phyloP scores from a whole-genome alignment of 2,329 filamentous ascomycete genomes.

The Fusarium avenaceum region DNA sequence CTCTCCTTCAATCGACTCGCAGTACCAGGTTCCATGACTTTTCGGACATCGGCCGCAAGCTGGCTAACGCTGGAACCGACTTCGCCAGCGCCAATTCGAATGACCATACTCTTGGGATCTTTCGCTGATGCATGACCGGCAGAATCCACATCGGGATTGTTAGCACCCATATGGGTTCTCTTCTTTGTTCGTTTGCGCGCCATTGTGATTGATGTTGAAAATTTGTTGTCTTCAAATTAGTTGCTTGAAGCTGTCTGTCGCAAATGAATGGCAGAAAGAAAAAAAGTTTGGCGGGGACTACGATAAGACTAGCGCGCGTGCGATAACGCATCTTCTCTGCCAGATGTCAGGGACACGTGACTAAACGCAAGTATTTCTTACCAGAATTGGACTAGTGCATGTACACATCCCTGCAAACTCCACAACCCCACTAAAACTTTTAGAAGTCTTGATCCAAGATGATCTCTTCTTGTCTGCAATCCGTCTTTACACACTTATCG shows the following conservation, averaged over 20 bases:
- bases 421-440: constrained; percentile 52
- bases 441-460: constrained; percentile 15
- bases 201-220: constrained; percentile 64
- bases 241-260: constrained; percentile 30
- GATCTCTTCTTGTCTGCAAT: constrained; percentile 12
- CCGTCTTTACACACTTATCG: constrained; percentile 7
- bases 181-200: constrained; percentile 87
- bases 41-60: constrained; percentile 89
- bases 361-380: too few relatives aligned
- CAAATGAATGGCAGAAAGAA: constrained; percentile 49
- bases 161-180: constrained; percentile 83
- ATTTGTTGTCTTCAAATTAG: constrained; percentile 27
- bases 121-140: constrained; percentile 73
- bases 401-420: too few relatives aligned
- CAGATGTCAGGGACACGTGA: too few relatives aligned
- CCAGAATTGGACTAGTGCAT: too few relatives aligned
- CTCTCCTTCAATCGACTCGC: constrained; percentile 91
- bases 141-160: constrained; percentile 68
- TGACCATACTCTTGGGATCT: constrained; percentile 96
- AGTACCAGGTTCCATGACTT: constrained; percentile 96
- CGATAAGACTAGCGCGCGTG: constrained; percentile 54
- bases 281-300: constrained; percentile 53
- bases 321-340: constrained; percentile 42
- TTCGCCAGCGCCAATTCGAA: constrained; percentile 93
- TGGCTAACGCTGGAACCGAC: constrained; percentile 93